Evolutionary conservation across 2,329 filamentous ascomycete genomes (phyloP).

Genomic region (Colletotrichum costaricense): DNA sequence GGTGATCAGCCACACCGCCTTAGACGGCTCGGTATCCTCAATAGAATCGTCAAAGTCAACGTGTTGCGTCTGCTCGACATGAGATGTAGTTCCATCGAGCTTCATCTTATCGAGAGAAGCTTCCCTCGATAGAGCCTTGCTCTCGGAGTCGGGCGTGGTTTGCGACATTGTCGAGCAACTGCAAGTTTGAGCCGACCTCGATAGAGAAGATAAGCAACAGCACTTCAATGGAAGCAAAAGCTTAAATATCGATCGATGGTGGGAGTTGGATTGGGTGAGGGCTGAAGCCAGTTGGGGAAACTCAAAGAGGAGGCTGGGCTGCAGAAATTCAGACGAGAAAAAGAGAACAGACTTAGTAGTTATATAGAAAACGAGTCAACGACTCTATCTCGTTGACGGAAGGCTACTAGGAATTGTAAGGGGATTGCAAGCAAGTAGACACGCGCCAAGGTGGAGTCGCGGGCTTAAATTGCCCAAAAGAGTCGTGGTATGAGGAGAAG

Average conservation of each 20-base stretch:
- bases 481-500: neutral
- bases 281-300: neutral
- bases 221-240: neutral
- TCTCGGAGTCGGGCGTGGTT: constrained; percentile 4
- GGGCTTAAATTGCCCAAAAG: neutral
- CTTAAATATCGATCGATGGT: neutral
- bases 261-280: neutral
- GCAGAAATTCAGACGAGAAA: constrained; percentile 7
- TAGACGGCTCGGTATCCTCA: constrained; percentile 40
- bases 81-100: neutral
- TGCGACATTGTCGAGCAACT: constrained; percentile 7
- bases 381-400: neutral
- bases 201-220: neutral
- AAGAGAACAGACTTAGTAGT: neutral
- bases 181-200: neutral
- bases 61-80: constrained; percentile 31
- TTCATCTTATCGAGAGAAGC: constrained; percentile 13
- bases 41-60: constrained; percentile 41
- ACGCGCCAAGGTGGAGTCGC: neutral
- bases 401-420: neutral
- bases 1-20: constrained; percentile 42
- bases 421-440: no score
- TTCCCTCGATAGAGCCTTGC: constrained; percentile 7
- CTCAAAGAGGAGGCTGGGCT: neutral
- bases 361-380: constrained; percentile 20